Evolutionary conservation across 352 stramenopile species (phyloP), one percentile per base, ranked within the genome.

Genomic region (Phytophthora uliginosa): DNA sequence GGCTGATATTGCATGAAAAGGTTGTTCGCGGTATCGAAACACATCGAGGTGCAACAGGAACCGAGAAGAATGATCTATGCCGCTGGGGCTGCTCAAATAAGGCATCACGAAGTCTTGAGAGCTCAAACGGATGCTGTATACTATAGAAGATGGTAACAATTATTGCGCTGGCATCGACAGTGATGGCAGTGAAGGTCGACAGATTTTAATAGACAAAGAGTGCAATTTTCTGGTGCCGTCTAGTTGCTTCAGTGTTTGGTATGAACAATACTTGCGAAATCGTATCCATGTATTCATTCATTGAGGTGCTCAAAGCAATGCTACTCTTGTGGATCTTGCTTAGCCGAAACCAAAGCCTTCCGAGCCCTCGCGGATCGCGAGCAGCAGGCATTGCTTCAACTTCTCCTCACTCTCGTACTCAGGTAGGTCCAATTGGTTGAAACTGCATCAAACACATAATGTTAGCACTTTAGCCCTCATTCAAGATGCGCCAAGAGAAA

Each of bases 381-480:
- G 93, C 24, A 99, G 66, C 26, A 99, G 76, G 69, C 98, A 98
- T 72, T 99, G 95, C 76, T 96, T 97, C 71, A 99, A 86, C 82
- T 99, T 98, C 48, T 99, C 98, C 74, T 99, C 95, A 72, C 84
- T 99, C 50, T 95, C 93, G 84, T 99, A 99, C 66, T 98, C 92
- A 18, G 98, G 98, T 31, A 99, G 83, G 82, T 99, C 98, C 45
- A 99, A 83, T 62, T 99, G 95, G 81, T 99, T 99, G 78, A 99
- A 99, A 83, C 90, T 97, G 42, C 45, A 74, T 40, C 6, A 77
- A 66, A 59, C 31, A 71, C 13, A 81, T 55, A 28, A 31, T 38
- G 40, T 71, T 38, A 82, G 40, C 57, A 13, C 51, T 47, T 5
- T 31, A 51, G 3, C 45, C 20, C 54, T 67, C 17, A 47, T 45